phyloP scores from a whole-genome alignment of 1,139 yeast genomes.

The Yamadazyma blattariae region DNA sequence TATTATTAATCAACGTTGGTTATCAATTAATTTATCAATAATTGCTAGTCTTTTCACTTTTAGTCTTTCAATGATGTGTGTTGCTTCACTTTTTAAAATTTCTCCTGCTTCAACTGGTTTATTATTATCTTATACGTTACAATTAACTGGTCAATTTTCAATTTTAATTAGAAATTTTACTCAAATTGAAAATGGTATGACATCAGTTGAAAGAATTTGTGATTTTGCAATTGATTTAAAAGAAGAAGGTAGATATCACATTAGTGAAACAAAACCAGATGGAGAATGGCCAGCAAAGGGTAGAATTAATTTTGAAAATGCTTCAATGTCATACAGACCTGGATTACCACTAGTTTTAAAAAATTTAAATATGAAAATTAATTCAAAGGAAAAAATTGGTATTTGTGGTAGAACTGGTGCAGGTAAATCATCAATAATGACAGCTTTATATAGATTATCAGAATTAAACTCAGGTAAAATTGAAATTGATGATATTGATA shows the following conservation, averaged over 20 bases:
- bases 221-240: slow-evolving; percentile 56
- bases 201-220: slow-evolving; percentile 76
- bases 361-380: slow-evolving; percentile 43
- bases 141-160: slow-evolving; percentile 49
- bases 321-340: slow-evolving; percentile 67
- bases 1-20: slow-evolving; percentile 77
- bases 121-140: slow-evolving; percentile 60
- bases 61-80: slow-evolving; percentile 60
- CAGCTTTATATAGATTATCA: slow-evolving; percentile 60
- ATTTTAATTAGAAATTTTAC: slow-evolving; percentile 57
- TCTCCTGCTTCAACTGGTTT: slow-evolving; percentile 71
- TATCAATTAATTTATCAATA: slow-evolving; percentile 61
- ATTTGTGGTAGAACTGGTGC: slow-evolving; percentile 84
- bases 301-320: slow-evolving; percentile 54
- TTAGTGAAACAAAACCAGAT: slow-evolving; percentile 55
- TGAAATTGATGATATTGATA: slow-evolving; percentile 59
- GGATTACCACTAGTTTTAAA: slow-evolving; percentile 74
- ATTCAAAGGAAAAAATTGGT: slow-evolving; percentile 64
- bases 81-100: slow-evolving; percentile 59
- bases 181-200: slow-evolving; percentile 80
- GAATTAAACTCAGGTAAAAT: slow-evolving; percentile 54
- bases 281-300: slow-evolving; percentile 47
- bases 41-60: slow-evolving; percentile 50
- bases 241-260: slow-evolving; percentile 43
- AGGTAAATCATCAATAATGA: slow-evolving; percentile 71